phyloP scores from a whole-genome alignment of 768 basidiomycete species.

The Hypsizygus marmoreus region DNA sequence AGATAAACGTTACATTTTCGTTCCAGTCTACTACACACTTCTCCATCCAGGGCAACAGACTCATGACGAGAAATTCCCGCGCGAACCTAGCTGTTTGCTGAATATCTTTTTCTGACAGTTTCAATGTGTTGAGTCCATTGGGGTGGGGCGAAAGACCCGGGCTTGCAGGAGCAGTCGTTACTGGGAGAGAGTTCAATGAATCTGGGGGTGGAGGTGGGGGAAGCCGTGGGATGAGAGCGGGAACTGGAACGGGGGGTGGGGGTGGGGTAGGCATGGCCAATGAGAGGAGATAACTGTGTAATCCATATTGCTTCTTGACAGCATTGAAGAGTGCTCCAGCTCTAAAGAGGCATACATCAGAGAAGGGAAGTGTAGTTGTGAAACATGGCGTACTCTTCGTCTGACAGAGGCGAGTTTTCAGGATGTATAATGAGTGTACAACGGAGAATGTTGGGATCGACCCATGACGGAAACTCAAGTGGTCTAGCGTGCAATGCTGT shows the following conservation, averaged over 20 bases:
- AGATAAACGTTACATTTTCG: conserved; percentile 57
- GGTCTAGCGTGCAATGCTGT: conserved; percentile 69
- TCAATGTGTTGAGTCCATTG: conserved; percentile 42
- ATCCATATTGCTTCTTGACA: conserved; percentile 83
- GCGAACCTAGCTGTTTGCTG: conserved; percentile 75
- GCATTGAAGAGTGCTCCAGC: conserved; percentile 81
- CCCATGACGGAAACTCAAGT: conserved; percentile 77
- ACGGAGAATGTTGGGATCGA: conserved; percentile 68
- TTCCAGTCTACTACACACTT: conserved; percentile 93
- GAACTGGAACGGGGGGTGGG: conserved; percentile 68
- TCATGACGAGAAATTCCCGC: conserved; percentile 87
- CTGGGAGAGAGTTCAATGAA: conserved; percentile 22
- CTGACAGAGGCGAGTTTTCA: conserved; percentile 62
- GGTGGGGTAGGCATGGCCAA: conserved; percentile 62
- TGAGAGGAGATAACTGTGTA: conserved; percentile 72
- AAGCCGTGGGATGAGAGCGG: conserved; percentile 64
- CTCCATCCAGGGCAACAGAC: conserved; percentile 96
- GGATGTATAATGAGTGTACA: conserved; percentile 83
- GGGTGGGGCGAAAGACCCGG: conserved; percentile 23
- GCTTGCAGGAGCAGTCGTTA: conserved; percentile 20
- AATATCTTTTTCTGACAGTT: conserved; percentile 72
- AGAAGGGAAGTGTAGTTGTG: neutral
- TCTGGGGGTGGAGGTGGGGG: conserved; percentile 50
- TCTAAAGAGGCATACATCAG: conserved; percentile 38
- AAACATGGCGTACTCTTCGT: conserved; percentile 69